Evolutionary conservation across 352 stramenopile species (phyloP).

Genomic region (Pythium rishiriense): DNA sequence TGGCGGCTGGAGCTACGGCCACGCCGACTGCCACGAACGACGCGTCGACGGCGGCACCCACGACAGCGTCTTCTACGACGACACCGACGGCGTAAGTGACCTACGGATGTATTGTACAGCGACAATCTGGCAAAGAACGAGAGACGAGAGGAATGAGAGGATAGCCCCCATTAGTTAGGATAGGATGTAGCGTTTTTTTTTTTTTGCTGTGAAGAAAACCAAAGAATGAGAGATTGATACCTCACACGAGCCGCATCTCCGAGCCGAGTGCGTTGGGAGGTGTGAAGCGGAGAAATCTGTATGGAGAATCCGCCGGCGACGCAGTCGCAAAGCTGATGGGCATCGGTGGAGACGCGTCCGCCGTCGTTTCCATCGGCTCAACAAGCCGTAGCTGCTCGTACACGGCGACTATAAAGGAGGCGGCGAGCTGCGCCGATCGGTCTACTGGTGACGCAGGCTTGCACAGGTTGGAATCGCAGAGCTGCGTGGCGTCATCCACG

Average conservation of each 20-base stretch:
- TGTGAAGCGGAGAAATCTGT: not conserved
- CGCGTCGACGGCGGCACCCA: not conserved
- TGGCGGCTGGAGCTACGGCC: not conserved
- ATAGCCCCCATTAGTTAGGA: slow-evolving; percentile 19
- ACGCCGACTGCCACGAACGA: not conserved
- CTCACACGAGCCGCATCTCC: slow-evolving; percentile 3
- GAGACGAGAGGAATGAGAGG: not conserved
- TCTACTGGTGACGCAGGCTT: slow-evolving; percentile 3
- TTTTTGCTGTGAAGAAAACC: slow-evolving; percentile 8
- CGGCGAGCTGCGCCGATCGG: slow-evolving; percentile 27
- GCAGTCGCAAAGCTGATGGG: slow-evolving; percentile 2
- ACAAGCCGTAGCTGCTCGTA: slow-evolving; percentile 45
- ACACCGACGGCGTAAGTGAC: slow-evolving; percentile 10
- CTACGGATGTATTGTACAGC: not conserved
- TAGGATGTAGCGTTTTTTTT: slow-evolving; percentile 18
- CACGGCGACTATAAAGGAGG: slow-evolving; percentile 39
- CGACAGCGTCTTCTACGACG: slow-evolving; percentile 15
- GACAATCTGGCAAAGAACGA: not conserved
- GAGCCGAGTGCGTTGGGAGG: slow-evolving; percentile 21
- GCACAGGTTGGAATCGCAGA: not conserved
- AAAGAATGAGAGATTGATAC: slow-evolving; percentile 1
- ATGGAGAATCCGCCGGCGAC: not conserved
- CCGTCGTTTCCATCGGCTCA: slow-evolving; percentile 9
- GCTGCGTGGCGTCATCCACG: no score
- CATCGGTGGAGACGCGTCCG: not conserved